Evolutionary conservation across 768 basidiomycete genomes (phyloP).

Genomic region (Kwoniella mangroviensis): DNA sequence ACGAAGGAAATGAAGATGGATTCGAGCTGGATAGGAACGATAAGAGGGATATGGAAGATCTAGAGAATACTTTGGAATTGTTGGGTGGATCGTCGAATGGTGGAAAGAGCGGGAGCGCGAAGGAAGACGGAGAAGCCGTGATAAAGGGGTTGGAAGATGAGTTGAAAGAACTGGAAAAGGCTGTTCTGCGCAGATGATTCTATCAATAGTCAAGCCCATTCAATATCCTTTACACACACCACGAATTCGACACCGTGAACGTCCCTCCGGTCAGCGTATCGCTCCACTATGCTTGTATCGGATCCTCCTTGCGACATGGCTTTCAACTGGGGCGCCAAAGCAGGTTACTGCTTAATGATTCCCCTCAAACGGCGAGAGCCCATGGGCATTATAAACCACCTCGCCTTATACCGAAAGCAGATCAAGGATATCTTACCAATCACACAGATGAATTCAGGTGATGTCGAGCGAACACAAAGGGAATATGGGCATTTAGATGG

Average conservation of each 20-base stretch:
- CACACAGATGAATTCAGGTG: too few species aligned
- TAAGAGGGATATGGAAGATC: conserved; percentile 62
- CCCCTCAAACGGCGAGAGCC: too few species aligned
- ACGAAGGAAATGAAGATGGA: conserved; percentile 47
- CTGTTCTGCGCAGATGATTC: conserved; percentile 5
- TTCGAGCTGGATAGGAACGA: conserved; percentile 39
- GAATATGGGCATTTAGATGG: neutral
- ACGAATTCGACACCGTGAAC: too few species aligned
- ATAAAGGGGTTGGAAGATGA: conserved; percentile 24
- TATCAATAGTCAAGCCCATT: neutral
- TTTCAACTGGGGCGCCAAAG: too few species aligned
- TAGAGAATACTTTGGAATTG: conserved; percentile 60
- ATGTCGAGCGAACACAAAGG: neutral
- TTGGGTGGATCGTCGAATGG: conserved; percentile 32
- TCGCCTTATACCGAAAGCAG: too few species aligned
- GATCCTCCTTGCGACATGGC: too few species aligned
- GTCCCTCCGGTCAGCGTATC: too few species aligned
- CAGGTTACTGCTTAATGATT: too few species aligned
- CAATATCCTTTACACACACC: too few species aligned
- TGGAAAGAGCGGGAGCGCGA: neutral
- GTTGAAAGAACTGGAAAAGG: conserved; percentile 29
- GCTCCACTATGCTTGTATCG: too few species aligned
- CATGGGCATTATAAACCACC: too few species aligned
- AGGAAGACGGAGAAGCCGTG: conserved; percentile 18
- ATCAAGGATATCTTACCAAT: too few species aligned